Evolutionary conservation across 352 stramenopile genomes (phyloP).

Genomic region (Albugo candida): DNA sequence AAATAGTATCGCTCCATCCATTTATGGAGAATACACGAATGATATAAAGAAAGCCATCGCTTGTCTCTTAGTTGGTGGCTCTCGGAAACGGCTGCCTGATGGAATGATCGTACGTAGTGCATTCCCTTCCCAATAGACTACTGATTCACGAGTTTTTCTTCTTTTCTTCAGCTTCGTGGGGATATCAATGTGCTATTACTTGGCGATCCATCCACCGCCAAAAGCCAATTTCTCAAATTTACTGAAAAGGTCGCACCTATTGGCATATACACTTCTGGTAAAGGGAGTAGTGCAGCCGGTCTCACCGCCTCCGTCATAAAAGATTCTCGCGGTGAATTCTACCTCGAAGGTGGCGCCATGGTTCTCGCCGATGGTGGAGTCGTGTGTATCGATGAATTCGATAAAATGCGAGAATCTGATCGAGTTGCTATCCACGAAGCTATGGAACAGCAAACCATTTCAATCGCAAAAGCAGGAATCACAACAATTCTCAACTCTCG

Average conservation of each 20-base stretch:
- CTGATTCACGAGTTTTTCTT: neutral
- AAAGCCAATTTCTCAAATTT: slow-evolving; percentile 98
- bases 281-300: slow-evolving; percentile 92
- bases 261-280: slow-evolving; percentile 97
- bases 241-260: slow-evolving; percentile 90
- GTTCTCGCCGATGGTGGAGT: slow-evolving; percentile 96
- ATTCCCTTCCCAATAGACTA: neutral
- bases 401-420: slow-evolving; percentile 89
- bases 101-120: slow-evolving; percentile 74
- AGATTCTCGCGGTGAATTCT: slow-evolving; percentile 94
- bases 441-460: slow-evolving; percentile 99
- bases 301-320: slow-evolving; percentile 94
- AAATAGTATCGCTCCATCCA: slow-evolving; percentile 82
- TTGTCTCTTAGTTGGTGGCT: slow-evolving; percentile 89
- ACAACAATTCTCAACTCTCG: slow-evolving; percentile 96
- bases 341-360: slow-evolving; percentile 95
- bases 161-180: slow-evolving; percentile 50
- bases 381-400: slow-evolving; percentile 97
- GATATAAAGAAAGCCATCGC: slow-evolving; percentile 96
- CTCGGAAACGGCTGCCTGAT: slow-evolving; percentile 87
- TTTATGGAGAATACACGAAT: slow-evolving; percentile 91
- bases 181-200: slow-evolving; percentile 98
- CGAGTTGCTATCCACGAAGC: slow-evolving; percentile 97
- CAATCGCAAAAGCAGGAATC: slow-evolving; percentile 97
- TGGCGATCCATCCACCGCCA: slow-evolving; percentile 94